phyloP scores from a whole-genome alignment of 306 rosid genomes.

The Prunus davidiana region DNA sequence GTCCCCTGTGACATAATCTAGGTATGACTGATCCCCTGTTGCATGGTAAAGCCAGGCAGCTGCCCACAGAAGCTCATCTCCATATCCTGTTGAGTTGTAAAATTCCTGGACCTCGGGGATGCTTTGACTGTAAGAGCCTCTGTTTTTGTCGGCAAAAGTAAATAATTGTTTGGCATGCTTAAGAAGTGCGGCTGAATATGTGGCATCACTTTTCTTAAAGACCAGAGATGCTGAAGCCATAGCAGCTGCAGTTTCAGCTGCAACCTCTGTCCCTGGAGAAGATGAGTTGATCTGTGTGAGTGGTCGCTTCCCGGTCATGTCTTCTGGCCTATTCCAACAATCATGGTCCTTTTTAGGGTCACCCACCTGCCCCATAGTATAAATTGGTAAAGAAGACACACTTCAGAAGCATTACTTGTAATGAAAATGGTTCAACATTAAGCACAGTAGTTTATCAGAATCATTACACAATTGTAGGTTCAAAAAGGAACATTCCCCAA shows the following conservation, averaged over 20 bases:
- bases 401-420: conserved; percentile 1
- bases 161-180: conserved; percentile 81
- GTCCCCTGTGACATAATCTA: conserved; percentile 64
- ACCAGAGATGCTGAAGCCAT: conserved; percentile 99
- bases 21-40: conserved; percentile 62
- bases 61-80: conserved; percentile 97
- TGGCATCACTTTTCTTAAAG: conserved; percentile 49
- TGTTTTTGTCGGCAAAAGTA: conserved; percentile 64
- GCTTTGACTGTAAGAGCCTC: conserved; percentile 57
- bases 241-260: conserved; percentile 96
- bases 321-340: conserved; percentile 94
- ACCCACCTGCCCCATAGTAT: conserved; percentile 62
- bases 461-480: neutral
- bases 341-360: conserved; percentile 70
- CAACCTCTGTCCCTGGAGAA: conserved; percentile 82
- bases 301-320: conserved; percentile 65
- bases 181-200: conserved; percentile 73
- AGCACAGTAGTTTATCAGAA: neutral
- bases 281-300: conserved; percentile 69
- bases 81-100: conserved; percentile 91
- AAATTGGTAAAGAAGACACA: conserved; percentile 17
- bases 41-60: conserved; percentile 99
- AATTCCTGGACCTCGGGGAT: conserved; percentile 64
- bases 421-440: neutral
- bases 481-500: neutral